Evolutionary conservation across 768 basidiomycete species (phyloP).

Genomic region (Cyathus striatus): DNA sequence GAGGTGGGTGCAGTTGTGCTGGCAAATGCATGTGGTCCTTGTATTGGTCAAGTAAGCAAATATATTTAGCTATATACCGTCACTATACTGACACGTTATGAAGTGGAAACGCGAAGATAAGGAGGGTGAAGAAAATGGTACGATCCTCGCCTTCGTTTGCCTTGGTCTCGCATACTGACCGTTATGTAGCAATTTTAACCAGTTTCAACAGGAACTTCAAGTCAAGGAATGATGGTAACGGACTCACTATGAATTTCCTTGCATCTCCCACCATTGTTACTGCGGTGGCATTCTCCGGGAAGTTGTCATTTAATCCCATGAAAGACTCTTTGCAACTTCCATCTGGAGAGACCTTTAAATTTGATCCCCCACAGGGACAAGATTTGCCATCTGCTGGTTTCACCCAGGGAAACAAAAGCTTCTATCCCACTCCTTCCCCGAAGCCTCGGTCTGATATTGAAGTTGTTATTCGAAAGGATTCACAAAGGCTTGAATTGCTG

Average conservation of each 20-base stretch:
- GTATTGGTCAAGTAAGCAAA: conserved; percentile 81
- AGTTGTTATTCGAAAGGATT: conserved; percentile 72
- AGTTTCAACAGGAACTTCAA: conserved; percentile 92
- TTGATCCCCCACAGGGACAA: conserved; percentile 77
- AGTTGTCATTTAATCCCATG: conserved; percentile 89
- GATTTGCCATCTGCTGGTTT: conserved; percentile 85
- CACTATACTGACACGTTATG: conserved; percentile 6
- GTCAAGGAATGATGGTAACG: conserved; percentile 95
- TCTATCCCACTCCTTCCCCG: conserved; percentile 75
- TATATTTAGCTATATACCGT: conserved; percentile 1
- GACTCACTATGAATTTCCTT: conserved; percentile 94
- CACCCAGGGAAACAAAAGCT: conserved; percentile 63
- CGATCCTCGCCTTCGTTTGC: too few species aligned
- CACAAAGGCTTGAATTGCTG: conserved; percentile 81
- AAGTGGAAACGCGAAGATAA: conserved; percentile 93
- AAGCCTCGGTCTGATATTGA: conserved; percentile 70
- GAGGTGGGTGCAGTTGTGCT: conserved; percentile 92
- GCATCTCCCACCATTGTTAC: conserved; percentile 97
- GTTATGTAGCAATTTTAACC: conserved; percentile 76
- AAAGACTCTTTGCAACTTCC: conserved; percentile 65
- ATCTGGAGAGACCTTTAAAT: conserved; percentile 77
- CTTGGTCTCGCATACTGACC: too few species aligned
- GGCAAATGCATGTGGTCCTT: conserved; percentile 98
- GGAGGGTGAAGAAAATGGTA: conserved; percentile 88
- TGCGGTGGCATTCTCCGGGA: conserved; percentile 95